Evolutionary conservation across 208 protist genomes (phyloP).

Genomic region (Trypanosoma lewisi): DNA sequence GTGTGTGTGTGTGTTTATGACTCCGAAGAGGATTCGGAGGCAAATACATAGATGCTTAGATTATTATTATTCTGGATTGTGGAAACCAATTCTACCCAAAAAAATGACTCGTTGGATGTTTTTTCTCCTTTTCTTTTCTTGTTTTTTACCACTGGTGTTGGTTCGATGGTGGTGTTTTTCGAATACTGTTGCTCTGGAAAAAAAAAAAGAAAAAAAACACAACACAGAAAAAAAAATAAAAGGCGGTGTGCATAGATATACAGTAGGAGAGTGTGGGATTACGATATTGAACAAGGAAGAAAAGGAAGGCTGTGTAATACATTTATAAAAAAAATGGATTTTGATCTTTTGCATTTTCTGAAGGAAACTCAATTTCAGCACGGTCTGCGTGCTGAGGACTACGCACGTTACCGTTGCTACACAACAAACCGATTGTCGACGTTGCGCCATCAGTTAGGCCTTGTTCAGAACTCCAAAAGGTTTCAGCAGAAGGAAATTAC

Average conservation of each 20-base stretch:
- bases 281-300: neutral
- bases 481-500: conserved; percentile 80
- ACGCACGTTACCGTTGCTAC: conserved; percentile 80
- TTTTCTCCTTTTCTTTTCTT: neutral
- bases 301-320: conserved; percentile 1
- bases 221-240: too few relatives aligned
- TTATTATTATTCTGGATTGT: too few relatives aligned
- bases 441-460: conserved; percentile 66
- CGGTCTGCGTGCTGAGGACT: conserved; percentile 80
- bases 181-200: neutral
- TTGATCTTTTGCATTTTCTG: conserved; percentile 71
- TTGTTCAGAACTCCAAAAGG: conserved; percentile 76
- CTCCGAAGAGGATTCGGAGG: neutral
- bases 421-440: conserved; percentile 73
- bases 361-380: conserved; percentile 89
- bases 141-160: conserved; percentile 5
- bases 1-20: neutral
- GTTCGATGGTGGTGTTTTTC: neutral
- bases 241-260: too few relatives aligned
- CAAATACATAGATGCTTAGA: too few relatives aligned
- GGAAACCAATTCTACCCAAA: too few relatives aligned
- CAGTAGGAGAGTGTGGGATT: too few relatives aligned
- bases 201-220: too few relatives aligned
- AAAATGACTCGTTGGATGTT: too few relatives aligned
- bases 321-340: conserved; percentile 51